phyloP scores from a whole-genome alignment of 1,284 basidiomycete genomes.

The Veloboletus limbatus region DNA sequence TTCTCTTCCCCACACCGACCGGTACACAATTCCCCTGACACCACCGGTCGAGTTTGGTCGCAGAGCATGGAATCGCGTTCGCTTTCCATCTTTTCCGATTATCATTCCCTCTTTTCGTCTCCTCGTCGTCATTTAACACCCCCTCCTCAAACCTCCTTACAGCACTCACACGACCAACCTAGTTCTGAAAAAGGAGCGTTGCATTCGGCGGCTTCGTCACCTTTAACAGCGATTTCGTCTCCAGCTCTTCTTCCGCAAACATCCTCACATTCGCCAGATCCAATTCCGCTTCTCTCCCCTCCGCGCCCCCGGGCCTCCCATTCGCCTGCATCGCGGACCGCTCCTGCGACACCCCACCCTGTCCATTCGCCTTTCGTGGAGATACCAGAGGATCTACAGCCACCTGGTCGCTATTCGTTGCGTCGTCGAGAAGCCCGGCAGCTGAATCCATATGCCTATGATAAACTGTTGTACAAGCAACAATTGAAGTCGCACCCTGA shows the following conservation, averaged over 20 bases:
- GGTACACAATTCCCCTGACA: not conserved
- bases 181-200: not conserved
- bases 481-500: slow-evolving; percentile 51
- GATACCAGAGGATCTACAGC: slow-evolving; percentile 19
- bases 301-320: not conserved
- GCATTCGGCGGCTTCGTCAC: slow-evolving; percentile 15
- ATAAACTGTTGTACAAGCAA: slow-evolving; percentile 46
- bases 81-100: slow-evolving; percentile 10
- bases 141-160: slow-evolving; percentile 17
- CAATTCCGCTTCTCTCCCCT: slow-evolving; percentile 19
- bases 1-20: slow-evolving; percentile 21
- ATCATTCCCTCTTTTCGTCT: slow-evolving; percentile 6
- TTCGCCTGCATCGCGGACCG: not conserved
- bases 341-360: not conserved
- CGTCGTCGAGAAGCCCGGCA: slow-evolving; percentile 50
- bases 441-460: slow-evolving; percentile 52
- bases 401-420: slow-evolving; percentile 44
- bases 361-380: slow-evolving; percentile 1
- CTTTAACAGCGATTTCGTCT: slow-evolving; percentile 27
- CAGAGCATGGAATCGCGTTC: slow-evolving; percentile 5
- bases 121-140: slow-evolving; percentile 12
- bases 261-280: slow-evolving; percentile 25
- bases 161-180: slow-evolving; percentile 2
- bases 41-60: not conserved
- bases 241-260: slow-evolving; percentile 8